Base-by-base conservation (phyloP, 345 rosid genomes). In the Euphorbia lathyris region DNA sequence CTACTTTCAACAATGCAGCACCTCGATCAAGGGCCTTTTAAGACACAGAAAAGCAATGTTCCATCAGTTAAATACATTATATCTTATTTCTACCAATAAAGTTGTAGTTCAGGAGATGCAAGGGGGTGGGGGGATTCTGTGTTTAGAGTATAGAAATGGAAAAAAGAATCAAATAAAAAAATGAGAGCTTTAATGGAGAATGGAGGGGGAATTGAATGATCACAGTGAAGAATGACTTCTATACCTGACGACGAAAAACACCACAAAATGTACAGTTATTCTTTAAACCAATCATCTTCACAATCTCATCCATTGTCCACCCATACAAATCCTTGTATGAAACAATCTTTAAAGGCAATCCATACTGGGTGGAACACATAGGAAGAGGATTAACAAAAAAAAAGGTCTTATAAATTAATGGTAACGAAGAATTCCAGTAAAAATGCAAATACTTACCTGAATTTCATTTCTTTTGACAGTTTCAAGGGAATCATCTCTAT, bases 241-340 rank as follows among this genome's bases (percentile, higher is more conserved):
- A 22, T 73, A 87, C 96, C 95, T 94, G 98, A 19, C 96, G 88
- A 32, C 97, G 95, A 72, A 91, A 91, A 68, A 94, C 97, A 70
- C 97, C 97, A 84, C 97, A 91, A 75, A 91, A 94, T 0, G 97
- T 91, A 84, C 98, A 94, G 65, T 91, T 94, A 72, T 94, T 94
- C 86, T 94, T 94, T 58, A 94, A 58, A 60, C 97, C 97, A 19
- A 94, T 94, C 89, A 90, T 86, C 83, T 88, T 90, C 51, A 94
- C 98, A 75, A 94, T 91, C 77, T 94, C 98, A 61, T 94, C 98
- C 98, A 91, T 94, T 1, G 98, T 94, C 98, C 98, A 91, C 75
- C 98, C 98, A 78, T 94, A 94, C 55, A 94, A 82, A 77, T 94
- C 97, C 86, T 91, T 91, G 86, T 94, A 94, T 14, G 98, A 91